Conservation (phyloP, 2,329 filamentous ascomycete genomes). For the Ramularia endophylla region DNA sequence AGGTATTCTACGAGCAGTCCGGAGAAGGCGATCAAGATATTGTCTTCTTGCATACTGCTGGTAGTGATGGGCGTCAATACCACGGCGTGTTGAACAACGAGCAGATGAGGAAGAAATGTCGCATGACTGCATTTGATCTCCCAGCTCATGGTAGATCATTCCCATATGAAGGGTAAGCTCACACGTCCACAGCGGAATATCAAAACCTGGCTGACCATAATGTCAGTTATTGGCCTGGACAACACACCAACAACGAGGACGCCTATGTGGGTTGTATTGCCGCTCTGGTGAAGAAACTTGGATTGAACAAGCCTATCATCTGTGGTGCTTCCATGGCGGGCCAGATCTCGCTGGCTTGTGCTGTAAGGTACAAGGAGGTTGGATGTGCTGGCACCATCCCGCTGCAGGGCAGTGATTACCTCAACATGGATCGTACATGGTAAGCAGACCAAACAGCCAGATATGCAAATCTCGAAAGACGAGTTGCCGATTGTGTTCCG, state of each 20-base stretch:
- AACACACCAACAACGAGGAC: slow-evolving; percentile 41
- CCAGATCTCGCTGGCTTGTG: slow-evolving; percentile 44
- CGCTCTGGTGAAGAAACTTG: slow-evolving; percentile 40
- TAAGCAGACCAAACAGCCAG: too few species aligned
- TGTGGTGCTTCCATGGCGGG: slow-evolving; percentile 49
- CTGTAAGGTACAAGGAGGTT: slow-evolving; percentile 42
- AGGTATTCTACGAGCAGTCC: slow-evolving; percentile 44
- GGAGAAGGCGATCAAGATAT: slow-evolving; percentile 44
- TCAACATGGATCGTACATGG: slow-evolving; percentile 38
- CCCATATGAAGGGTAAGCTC: slow-evolving; percentile 32
- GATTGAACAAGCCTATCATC: slow-evolving; percentile 42
- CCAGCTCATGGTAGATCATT: slow-evolving; percentile 47
- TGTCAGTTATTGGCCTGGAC: slow-evolving; percentile 32
- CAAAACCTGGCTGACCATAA: neutral
- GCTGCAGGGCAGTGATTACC: slow-evolving; percentile 40
- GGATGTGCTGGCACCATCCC: slow-evolving; percentile 43
- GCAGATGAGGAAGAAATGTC: slow-evolving; percentile 42
- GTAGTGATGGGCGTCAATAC: slow-evolving; percentile 45
- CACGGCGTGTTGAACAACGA: slow-evolving; percentile 48
- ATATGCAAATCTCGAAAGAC: too few species aligned
- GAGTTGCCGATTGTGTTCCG: neutral
- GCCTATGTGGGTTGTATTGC: slow-evolving; percentile 43
- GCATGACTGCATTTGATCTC: slow-evolving; percentile 47
- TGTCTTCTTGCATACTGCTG: slow-evolving; percentile 32
- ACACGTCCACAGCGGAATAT: neutral